phyloP scores from a whole-genome alignment of 2,329 filamentous ascomycete genomes.

The Curvularia sp. region DNA sequence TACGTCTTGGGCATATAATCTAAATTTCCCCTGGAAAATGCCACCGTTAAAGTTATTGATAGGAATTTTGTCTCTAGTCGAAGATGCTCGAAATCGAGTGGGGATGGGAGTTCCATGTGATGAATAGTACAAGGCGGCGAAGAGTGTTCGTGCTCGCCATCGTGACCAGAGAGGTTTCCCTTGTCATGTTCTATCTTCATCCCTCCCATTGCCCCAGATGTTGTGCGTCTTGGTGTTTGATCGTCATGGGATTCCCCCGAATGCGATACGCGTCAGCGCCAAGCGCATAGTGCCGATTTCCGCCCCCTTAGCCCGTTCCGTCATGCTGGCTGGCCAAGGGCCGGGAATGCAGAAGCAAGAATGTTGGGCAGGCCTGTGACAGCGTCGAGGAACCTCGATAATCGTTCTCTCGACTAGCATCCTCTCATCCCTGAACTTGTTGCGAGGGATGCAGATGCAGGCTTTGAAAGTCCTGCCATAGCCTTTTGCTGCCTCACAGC shows the following conservation, averaged over 20 bases:
- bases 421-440: background rate
- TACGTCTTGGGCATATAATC: background rate
- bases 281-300: slow-evolving; percentile 30
- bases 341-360: slow-evolving; percentile 19
- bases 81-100: background rate
- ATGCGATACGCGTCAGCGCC: slow-evolving; percentile 32
- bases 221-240: background rate
- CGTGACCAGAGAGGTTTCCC: background rate
- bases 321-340: slow-evolving; percentile 17
- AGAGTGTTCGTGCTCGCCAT: background rate
- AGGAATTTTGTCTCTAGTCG: background rate
- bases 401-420: background rate
- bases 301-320: slow-evolving; percentile 31
- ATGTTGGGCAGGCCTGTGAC: slow-evolving; percentile 15
- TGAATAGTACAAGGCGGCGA: background rate
- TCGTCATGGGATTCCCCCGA: slow-evolving; percentile 8
- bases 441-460: slow-evolving; percentile 25
- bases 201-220: background rate
- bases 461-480: slow-evolving; percentile 8
- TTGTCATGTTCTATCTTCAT: background rate
- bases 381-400: slow-evolving; percentile 6
- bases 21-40: background rate
- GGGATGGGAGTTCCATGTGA: background rate
- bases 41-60: background rate
- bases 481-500: background rate